Percentiles rank a stretch among this genome's conserved stretches.
Conservation (phyloP, 768 basidiomycete genomes). For the Xanthoconium stramineum region DNA sequence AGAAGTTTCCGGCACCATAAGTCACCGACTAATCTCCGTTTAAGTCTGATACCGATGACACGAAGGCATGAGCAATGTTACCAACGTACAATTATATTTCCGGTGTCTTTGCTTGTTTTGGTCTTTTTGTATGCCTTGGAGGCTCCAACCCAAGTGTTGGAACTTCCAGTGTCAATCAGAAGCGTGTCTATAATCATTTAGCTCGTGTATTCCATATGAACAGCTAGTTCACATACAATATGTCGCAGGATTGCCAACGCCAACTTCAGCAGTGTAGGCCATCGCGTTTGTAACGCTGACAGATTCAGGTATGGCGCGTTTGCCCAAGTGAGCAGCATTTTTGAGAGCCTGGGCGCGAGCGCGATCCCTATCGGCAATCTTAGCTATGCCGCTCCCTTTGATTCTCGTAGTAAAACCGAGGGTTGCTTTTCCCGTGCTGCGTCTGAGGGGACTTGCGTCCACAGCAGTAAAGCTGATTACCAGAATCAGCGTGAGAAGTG, state of each 20-base stretch:
- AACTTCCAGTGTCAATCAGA: conserved; percentile 27
- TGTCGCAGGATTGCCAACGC: conserved; percentile 19
- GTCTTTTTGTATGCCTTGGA: conserved; percentile 28
- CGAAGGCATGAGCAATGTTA: neutral
- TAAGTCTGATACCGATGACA: neutral
- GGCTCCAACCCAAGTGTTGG: conserved; percentile 28
- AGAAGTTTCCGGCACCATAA: conserved; percentile 6
- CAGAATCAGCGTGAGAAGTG: conserved; percentile 15
- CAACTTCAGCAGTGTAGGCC: conserved; percentile 27
- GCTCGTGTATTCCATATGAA: no score
- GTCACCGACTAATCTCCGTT: neutral
- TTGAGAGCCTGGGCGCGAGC: neutral
- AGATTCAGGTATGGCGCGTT: neutral
- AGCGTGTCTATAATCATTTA: conserved; percentile 21
- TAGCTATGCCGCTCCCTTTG: conserved; percentile 8
- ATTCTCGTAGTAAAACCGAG: conserved; percentile 17
- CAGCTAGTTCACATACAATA: conserved; percentile 7
- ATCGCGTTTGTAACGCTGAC: conserved; percentile 19
- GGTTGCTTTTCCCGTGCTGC: conserved; percentile 7
- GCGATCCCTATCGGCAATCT: conserved; percentile 4
- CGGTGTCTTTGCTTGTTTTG: conserved; percentile 26
- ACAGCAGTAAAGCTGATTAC: conserved; percentile 9
- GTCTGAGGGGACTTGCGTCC: conserved; percentile 15
- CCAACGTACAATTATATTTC: conserved; percentile 2
- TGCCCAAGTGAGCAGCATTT: conserved; percentile 25